Conservation (phyloP, 2,329 filamentous ascomycete species). For the Trichoderma koningii region DNA sequence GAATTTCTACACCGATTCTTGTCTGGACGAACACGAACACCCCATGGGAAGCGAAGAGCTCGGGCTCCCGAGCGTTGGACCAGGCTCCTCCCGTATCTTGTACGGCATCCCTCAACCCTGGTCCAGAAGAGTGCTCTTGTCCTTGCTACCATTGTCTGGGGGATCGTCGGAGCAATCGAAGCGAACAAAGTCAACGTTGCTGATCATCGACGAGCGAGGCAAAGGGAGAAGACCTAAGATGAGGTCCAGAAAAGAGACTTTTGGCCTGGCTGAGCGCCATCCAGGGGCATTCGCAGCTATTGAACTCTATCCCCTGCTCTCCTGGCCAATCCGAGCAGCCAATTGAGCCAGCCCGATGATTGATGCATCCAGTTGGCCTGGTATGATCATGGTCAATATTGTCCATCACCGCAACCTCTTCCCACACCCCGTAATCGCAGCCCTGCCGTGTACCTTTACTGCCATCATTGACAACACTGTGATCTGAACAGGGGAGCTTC, state of each 20-base stretch:
- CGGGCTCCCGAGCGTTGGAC: background rate
- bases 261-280: background rate
- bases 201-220: background rate
- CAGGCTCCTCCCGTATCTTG: conserved; percentile 5
- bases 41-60: conserved; percentile 1
- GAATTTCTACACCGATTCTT: conserved; percentile 14
- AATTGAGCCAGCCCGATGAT: too few species aligned
- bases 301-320: conserved; percentile 15
- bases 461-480: background rate
- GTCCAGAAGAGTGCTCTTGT: background rate
- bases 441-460: background rate
- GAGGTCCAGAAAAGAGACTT: background rate
- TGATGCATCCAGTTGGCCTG: background rate
- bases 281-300: conserved; percentile 3
- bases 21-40: background rate
- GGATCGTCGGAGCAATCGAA: conserved; percentile 3
- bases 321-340: conserved; percentile 4
- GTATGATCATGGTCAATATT: background rate
- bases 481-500: too few species aligned
- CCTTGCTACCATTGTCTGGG: background rate
- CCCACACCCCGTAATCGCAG: background rate
- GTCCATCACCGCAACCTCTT: too few species aligned
- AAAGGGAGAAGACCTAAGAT: background rate
- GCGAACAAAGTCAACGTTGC: too few species aligned
- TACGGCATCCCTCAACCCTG: background rate